Conservation (phyloP, 306 rosid genomes). For the Spatholobus suberectus region DNA sequence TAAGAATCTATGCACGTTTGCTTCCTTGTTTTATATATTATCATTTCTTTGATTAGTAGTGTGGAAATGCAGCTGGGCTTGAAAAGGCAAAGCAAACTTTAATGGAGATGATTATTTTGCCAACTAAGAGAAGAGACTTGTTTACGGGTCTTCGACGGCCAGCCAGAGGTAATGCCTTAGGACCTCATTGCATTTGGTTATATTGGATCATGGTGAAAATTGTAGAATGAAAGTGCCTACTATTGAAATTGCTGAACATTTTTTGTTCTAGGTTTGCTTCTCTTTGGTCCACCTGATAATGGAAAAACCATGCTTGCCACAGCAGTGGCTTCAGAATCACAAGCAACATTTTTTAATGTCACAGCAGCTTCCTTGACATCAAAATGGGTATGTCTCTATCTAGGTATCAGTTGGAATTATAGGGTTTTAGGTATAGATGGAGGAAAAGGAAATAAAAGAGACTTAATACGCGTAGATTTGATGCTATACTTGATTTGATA, state of each 20-base stretch:
- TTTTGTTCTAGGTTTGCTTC: conserved; percentile 76
- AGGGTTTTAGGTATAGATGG: neutral
- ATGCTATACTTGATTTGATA: neutral
- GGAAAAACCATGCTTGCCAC: conserved; percentile 99
- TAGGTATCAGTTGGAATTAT: conserved; percentile 4
- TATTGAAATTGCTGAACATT: conserved; percentile 32
- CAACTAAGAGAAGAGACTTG: conserved; percentile 91
- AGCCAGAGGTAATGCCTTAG: conserved; percentile 74
- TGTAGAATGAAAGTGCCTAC: conserved; percentile 29
- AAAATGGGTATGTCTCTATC: conserved; percentile 83
- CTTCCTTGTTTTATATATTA: conserved; percentile 9
- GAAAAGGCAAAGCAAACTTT: conserved; percentile 95
- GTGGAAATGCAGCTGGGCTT: conserved; percentile 80
- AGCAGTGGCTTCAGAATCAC: conserved; percentile 98
- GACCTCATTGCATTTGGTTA: neutral
- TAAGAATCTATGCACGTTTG: conserved; percentile 43
- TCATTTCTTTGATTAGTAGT: conserved; percentile 43
- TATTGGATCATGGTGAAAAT: conserved; percentile 23
- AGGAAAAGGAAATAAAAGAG: neutral
- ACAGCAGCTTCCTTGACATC: conserved; percentile 94
- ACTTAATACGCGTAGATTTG: neutral
- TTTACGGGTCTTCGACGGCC: conserved; percentile 98
- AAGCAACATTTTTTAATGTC: conserved; percentile 92
- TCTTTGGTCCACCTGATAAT: conserved; percentile 98
- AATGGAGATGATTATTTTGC: conserved; percentile 98